These are phyloP conservation scores for Arthroderma sp. DNA, from an alignment of 2,329 filamentous ascomycete genomes.

Conservation along the genomic window DNA sequence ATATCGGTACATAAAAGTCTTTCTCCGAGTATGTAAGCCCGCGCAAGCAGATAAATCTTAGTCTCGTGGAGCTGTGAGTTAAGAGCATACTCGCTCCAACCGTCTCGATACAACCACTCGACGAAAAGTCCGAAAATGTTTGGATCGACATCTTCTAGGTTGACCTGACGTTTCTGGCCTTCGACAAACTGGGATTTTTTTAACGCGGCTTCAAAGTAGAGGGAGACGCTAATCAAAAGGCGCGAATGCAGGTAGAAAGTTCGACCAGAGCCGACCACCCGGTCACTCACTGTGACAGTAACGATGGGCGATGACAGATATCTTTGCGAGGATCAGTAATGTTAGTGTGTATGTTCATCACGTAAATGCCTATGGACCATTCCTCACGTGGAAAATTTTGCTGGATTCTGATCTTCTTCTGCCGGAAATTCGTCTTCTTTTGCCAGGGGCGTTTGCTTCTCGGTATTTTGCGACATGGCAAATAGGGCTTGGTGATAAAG, in stretches of 20 bases:
- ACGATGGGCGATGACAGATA: background rate
- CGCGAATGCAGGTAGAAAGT: background rate
- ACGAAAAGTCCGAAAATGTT: background rate
- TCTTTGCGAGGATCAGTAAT: background rate
- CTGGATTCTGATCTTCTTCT: too few relatives aligned
- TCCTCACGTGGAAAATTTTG: too few relatives aligned
- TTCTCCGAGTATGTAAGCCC: background rate
- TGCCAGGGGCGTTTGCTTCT: too few relatives aligned
- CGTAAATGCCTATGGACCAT: too few relatives aligned
- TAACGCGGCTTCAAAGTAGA: background rate
- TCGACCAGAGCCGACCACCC: background rate
- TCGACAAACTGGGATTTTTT: background rate
- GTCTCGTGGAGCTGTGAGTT: background rate
- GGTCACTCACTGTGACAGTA: background rate
- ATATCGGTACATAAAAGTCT: background rate
- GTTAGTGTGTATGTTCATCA: too few relatives aligned
- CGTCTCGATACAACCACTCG: background rate
- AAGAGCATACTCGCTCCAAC: background rate
- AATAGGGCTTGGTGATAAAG: too few relatives aligned
- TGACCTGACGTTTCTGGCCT: background rate
- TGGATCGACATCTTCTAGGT: background rate
- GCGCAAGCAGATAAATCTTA: background rate
- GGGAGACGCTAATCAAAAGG: background rate
- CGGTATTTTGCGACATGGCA: too few relatives aligned
- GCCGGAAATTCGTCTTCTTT: too few relatives aligned